phyloP scores from a whole-genome alignment of 23 red algal species.

The Gracilariopsis chorda region DNA sequence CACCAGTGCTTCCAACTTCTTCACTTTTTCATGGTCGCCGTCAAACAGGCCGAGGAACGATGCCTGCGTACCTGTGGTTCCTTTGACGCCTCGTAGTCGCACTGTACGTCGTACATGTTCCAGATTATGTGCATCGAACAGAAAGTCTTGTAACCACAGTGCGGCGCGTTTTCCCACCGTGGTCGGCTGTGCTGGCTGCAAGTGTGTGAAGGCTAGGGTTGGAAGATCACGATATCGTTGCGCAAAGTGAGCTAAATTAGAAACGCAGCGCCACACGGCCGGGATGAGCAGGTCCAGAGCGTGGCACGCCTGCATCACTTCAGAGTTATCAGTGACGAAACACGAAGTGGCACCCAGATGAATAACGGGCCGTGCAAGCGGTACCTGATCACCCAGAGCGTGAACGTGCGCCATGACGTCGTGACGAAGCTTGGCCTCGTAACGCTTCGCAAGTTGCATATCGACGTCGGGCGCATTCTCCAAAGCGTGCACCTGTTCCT shows the following conservation, averaged over 20 bases:
- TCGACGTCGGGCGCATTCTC: conserved; percentile 74
- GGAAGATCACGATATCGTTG: conserved; percentile 26
- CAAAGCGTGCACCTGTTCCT: conserved; percentile 71
- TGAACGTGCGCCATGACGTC: conserved; percentile 99
- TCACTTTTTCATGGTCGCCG: conserved; percentile 78
- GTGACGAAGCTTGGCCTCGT: conserved; percentile 83
- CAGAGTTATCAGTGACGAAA: conserved; percentile 93
- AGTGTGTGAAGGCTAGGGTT: conserved; percentile 89
- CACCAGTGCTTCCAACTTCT: conserved; percentile 66
- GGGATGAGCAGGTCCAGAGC: conserved; percentile 75
- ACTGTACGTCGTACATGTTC: conserved; percentile 48
- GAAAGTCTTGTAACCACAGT: conserved; percentile 94
- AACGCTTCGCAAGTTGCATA: conserved; percentile 50
- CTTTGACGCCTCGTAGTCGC: conserved; percentile 79
- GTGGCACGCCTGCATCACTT: conserved; percentile 77
- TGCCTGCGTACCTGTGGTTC: conserved; percentile 92
- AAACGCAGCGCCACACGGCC: conserved; percentile 51
- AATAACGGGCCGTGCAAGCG: conserved; percentile 89
- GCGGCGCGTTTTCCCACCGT: conserved; percentile 93
- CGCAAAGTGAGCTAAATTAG: conserved; percentile 74
- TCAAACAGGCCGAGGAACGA: conserved; percentile 87
- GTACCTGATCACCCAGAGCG: conserved; percentile 91
- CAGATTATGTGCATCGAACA: conserved; percentile 72
- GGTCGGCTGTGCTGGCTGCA: conserved; percentile 95
- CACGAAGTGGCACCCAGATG: conserved; percentile 93